Conservation (phyloP, 306 rosid genomes). For the Vicia sativa region DNA sequence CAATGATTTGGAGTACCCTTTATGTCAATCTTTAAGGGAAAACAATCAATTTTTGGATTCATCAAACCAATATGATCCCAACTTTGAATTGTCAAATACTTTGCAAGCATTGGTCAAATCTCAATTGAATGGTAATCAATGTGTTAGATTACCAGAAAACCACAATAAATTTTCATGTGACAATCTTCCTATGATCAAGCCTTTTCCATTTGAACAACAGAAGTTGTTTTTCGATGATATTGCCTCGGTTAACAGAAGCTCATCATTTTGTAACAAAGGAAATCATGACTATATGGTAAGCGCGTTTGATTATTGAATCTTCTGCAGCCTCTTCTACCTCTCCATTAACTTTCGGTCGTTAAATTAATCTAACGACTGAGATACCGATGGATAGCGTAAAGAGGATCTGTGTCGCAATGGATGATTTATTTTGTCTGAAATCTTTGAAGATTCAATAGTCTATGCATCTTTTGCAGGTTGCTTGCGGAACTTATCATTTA, state of each 20-base stretch:
- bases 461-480: conserved; percentile 35
- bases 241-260: conserved; percentile 36
- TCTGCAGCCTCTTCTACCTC: background rate
- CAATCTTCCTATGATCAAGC: conserved; percentile 25
- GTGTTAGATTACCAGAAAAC: conserved; percentile 40
- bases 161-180: conserved; percentile 32
- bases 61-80: conserved; percentile 43
- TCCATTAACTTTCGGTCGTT: background rate
- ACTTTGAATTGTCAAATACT: conserved; percentile 55
- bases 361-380: background rate
- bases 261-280: conserved; percentile 47
- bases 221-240: conserved; percentile 39
- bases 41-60: conserved; percentile 42
- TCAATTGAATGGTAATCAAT: conserved; percentile 41
- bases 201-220: conserved; percentile 46
- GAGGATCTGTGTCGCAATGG: background rate
- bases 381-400: background rate
- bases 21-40: conserved; percentile 50
- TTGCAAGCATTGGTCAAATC: conserved; percentile 67
- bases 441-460: background rate
- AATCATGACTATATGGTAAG: conserved; percentile 60
- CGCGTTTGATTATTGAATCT: background rate
- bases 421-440: too few relatives aligned
- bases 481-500: conserved; percentile 39
- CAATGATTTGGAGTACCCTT: conserved; percentile 52